A percentile compares a stretch with the other conserved stretches of the same genome.
phyloP scores from a whole-genome alignment of 1,139 yeast genomes.

The Geotrichum macrosporum region DNA sequence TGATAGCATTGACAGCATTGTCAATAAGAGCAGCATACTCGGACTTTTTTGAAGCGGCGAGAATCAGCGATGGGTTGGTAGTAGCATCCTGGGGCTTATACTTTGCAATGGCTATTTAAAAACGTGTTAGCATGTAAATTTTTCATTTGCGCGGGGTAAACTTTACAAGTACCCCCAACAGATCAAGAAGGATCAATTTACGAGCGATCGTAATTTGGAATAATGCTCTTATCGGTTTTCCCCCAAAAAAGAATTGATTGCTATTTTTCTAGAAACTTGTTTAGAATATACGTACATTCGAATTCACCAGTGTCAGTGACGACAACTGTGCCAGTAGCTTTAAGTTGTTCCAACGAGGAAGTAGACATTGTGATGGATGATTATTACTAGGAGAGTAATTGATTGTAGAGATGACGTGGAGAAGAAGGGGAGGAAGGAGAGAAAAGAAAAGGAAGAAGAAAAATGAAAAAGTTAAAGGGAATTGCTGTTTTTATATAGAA shows the following conservation, averaged over 20 bases:
- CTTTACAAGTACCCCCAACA: too few relatives aligned
- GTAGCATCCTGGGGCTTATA: slow-evolving; percentile 99
- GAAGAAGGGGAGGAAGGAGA: neutral
- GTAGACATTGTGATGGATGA: slow-evolving; percentile 42
- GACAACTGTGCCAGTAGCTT: slow-evolving; percentile 91
- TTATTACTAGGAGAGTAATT: neutral
- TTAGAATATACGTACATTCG: slow-evolving; percentile 64
- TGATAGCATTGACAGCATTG: slow-evolving; percentile 83
- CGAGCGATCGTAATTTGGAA: too few relatives aligned
- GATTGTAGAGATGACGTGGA: neutral
- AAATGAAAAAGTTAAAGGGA: slow-evolving; percentile 6
- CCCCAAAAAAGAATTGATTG: too few relatives aligned
- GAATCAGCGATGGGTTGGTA: slow-evolving; percentile 95
- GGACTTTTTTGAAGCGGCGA: slow-evolving; percentile 90
- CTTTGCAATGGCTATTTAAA: slow-evolving; percentile 66
- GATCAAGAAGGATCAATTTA: too few relatives aligned
- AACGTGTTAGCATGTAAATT: too few relatives aligned
- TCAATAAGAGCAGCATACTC: slow-evolving; percentile 88
- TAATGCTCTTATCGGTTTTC: too few relatives aligned
- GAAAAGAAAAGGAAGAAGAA: neutral
- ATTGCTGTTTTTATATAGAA: neutral
- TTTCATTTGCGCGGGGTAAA: too few relatives aligned
- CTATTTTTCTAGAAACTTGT: too few relatives aligned
- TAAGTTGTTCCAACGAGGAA: slow-evolving; percentile 85
- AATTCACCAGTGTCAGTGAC: slow-evolving; percentile 99